Evolutionary conservation across 1,139 yeast genomes (phyloP).

Genomic region (Debaryomyces singareniensis): DNA sequence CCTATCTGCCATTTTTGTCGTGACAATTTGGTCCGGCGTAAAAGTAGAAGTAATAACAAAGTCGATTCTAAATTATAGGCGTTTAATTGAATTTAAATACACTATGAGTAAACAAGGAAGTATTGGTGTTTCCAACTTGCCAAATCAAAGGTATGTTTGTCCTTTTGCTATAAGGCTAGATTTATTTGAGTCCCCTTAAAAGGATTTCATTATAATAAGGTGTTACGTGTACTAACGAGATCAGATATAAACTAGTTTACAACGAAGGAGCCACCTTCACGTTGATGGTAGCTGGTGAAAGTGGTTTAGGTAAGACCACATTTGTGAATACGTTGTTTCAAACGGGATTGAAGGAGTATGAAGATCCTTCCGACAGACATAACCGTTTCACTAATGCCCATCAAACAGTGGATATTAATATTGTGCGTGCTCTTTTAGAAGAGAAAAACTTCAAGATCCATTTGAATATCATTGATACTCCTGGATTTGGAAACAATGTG

Average conservation of each 20-base stretch:
- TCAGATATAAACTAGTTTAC: slow-evolving; percentile 69
- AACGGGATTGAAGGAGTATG: slow-evolving; percentile 57
- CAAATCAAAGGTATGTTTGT: slow-evolving; percentile 74
- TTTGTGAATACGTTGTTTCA: slow-evolving; percentile 89
- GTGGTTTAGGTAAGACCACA: slow-evolving; percentile 92
- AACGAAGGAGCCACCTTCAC: slow-evolving; percentile 88
- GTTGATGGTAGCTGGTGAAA: slow-evolving; percentile 92
- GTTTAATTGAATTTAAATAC: too few species aligned
- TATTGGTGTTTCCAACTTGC: slow-evolving; percentile 84
- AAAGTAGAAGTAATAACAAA: too few species aligned
- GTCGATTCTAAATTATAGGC: too few species aligned
- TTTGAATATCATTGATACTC: slow-evolving; percentile 89
- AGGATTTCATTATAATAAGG: slow-evolving; percentile 1
- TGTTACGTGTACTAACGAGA: slow-evolving; percentile 8
- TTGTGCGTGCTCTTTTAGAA: slow-evolving; percentile 84
- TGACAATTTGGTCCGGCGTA: too few species aligned
- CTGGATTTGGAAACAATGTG: slow-evolving; percentile 96
- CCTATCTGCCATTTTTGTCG: too few species aligned
- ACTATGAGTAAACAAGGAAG: slow-evolving; percentile 38
- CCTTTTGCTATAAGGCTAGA: not conserved
- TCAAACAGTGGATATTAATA: slow-evolving; percentile 87
- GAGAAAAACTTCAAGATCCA: slow-evolving; percentile 86
- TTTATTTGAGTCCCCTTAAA: not conserved
- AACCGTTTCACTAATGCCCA: slow-evolving; percentile 55
- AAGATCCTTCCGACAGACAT: slow-evolving; percentile 63